Percentiles rank a stretch among this genome's conserved stretches.
Evolutionary conservation across 495 filamentous ascomycete species (phyloP).

Genomic region (Cercophora scortea): DNA sequence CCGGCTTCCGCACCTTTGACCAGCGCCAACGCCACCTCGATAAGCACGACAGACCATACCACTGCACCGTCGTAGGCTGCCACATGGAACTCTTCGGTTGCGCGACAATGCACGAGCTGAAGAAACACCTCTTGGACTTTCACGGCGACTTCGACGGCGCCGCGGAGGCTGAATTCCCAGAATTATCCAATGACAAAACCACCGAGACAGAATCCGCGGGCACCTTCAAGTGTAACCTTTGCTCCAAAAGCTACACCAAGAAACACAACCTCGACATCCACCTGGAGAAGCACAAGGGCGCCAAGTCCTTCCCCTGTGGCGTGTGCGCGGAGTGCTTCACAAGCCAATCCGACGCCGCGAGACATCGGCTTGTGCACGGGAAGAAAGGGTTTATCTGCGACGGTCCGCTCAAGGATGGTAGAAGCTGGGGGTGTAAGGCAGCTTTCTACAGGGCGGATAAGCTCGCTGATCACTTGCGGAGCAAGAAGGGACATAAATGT

Average conservation of each 20-base stretch:
- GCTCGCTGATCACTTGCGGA: conserved; percentile 17
- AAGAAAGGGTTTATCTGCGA: conserved; percentile 29
- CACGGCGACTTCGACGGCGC: conserved; percentile 7
- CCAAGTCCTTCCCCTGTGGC: conserved; percentile 35
- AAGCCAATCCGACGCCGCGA: conserved; percentile 26
- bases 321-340: not conserved
- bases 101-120: conserved; percentile 24
- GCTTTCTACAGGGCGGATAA: conserved; percentile 20
- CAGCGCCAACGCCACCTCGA: conserved; percentile 24
- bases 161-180: conserved; percentile 6
- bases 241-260: conserved; percentile 39
- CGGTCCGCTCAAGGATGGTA: too few species aligned
- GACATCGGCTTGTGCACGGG: conserved; percentile 35
- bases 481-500: conserved; percentile 21
- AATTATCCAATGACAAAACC: not conserved
- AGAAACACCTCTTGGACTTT: conserved; percentile 22
- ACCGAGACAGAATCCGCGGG: not conserved
- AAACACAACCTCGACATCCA: conserved; percentile 41
- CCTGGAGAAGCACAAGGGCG: conserved; percentile 35
- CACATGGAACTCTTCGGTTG: conserved; percentile 23
- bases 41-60: conserved; percentile 31
- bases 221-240: conserved; percentile 23
- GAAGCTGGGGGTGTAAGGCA: conserved; percentile 14
- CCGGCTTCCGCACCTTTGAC: conserved; percentile 25
- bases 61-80: conserved; percentile 27